These are phyloP conservation scores for Pseudogymnoascus verrucosus DNA, from an alignment of 2,329 filamentous ascomycete species.

Conservation along the genomic window DNA sequence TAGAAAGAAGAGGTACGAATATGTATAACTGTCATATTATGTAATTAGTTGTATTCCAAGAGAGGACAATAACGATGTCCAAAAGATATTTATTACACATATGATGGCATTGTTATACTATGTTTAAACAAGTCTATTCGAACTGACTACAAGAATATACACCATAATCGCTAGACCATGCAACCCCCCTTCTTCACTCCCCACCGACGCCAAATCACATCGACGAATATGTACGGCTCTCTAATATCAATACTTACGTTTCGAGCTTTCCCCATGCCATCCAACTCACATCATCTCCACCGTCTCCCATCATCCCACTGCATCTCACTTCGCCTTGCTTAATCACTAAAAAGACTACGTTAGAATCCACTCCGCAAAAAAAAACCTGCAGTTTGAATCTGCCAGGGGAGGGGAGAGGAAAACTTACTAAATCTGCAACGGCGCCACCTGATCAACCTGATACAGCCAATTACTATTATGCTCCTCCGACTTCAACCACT, in stretches of 20 bases:
- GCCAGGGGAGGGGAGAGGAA: not conserved
- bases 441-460: constrained; percentile 90
- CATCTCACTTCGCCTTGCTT: not conserved
- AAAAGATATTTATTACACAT: not conserved
- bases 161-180: constrained; percentile 4
- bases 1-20: constrained; percentile 16
- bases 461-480: constrained; percentile 93
- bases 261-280: not conserved
- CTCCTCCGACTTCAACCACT: constrained; percentile 90
- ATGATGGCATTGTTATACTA: constrained; percentile 1
- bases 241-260: constrained; percentile 7
- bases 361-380: not conserved
- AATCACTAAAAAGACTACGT: not conserved
- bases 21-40: constrained; percentile 10
- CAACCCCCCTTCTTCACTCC: not conserved
- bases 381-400: too few species aligned
- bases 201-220: constrained; percentile 4
- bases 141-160: not conserved
- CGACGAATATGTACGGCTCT: constrained; percentile 4
- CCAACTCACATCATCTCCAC: not conserved
- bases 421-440: constrained; percentile 91
- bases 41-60: not conserved
- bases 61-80: not conserved
- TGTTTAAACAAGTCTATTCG: constrained; percentile 4
- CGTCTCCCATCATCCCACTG: not conserved